Evolutionary conservation across 495 filamentous ascomycete genomes (phyloP).

Genomic region (Aspergillus avenaceus): DNA sequence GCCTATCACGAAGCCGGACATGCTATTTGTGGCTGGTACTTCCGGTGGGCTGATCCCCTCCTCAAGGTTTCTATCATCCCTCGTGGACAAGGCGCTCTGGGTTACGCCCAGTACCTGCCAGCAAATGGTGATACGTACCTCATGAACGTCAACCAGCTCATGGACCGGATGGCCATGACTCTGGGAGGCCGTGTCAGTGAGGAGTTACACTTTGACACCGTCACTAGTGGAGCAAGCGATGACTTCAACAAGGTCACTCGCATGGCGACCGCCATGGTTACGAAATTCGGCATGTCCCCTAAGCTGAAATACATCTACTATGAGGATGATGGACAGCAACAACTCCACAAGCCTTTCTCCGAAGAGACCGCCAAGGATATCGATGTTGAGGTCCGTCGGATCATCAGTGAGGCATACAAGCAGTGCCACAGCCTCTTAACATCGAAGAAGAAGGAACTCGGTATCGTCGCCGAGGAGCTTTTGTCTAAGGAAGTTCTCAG

Average conservation of each 20-base stretch:
- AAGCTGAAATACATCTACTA: slow-evolving; percentile 91
- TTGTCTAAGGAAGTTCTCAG: slow-evolving; percentile 85
- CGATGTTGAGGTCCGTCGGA: slow-evolving; percentile 82
- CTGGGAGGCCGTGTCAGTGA: slow-evolving; percentile 91
- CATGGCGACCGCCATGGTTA: slow-evolving; percentile 96
- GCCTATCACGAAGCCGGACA: slow-evolving; percentile 98
- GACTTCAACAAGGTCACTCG: slow-evolving; percentile 98
- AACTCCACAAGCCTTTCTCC: slow-evolving; percentile 90
- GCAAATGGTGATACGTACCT: slow-evolving; percentile 78
- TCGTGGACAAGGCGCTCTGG: slow-evolving; percentile 85
- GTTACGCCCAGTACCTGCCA: slow-evolving; percentile 96
- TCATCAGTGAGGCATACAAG: slow-evolving; percentile 86
- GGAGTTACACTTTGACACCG: slow-evolving; percentile 92
- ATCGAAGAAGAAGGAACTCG: slow-evolving; percentile 83
- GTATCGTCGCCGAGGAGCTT: slow-evolving; percentile 88
- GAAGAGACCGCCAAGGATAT: slow-evolving; percentile 90
- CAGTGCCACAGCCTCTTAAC: slow-evolving; percentile 79
- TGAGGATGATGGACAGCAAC: slow-evolving; percentile 71
- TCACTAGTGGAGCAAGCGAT: slow-evolving; percentile 89
- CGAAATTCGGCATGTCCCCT: slow-evolving; percentile 94
- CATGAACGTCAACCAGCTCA: slow-evolving; percentile 91
- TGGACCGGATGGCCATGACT: slow-evolving; percentile 99
- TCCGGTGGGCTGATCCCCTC: slow-evolving; percentile 91
- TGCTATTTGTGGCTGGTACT: slow-evolving; percentile 97
- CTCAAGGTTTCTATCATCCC: slow-evolving; percentile 99